These are phyloP conservation scores for Lipomyces sp. DNA, from an alignment of 805 yeast species.

Conservation along the genomic window DNA sequence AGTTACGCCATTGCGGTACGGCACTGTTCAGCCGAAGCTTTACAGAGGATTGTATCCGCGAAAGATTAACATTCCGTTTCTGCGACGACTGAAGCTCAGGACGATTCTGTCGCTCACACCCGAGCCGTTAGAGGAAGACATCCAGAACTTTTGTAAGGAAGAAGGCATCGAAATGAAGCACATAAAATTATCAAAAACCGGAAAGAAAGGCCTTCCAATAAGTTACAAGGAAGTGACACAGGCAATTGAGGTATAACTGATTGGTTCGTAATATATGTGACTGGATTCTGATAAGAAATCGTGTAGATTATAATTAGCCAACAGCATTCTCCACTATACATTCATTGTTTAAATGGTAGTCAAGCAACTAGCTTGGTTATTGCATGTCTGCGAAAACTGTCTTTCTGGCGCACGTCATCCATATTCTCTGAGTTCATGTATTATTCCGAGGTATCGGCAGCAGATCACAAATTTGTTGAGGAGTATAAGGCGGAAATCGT, in stretches of 20 bases:
- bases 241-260: constrained; percentile 53
- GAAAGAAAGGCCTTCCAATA: constrained; percentile 78
- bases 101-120: constrained; percentile 84
- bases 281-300: background rate
- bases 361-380: constrained; percentile 81
- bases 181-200: constrained; percentile 28
- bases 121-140: constrained; percentile 59
- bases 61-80: constrained; percentile 68
- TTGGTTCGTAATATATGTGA: background rate
- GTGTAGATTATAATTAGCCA: constrained; percentile 58
- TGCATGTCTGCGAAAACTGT: constrained; percentile 82
- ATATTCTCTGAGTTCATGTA: constrained; percentile 83
- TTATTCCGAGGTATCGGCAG: constrained; percentile 76
- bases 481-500: constrained; percentile 69
- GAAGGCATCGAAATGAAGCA: constrained; percentile 69
- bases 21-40: constrained; percentile 67
- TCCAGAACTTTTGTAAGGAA: constrained; percentile 57
- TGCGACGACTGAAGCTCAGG: constrained; percentile 65
- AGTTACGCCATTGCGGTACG: constrained; percentile 74
- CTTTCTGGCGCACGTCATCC: constrained; percentile 87
- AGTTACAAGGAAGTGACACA: constrained; percentile 64
- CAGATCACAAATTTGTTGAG: constrained; percentile 84
- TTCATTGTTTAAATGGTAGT: constrained; percentile 90
- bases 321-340: constrained; percentile 68
- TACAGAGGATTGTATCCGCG: constrained; percentile 90